These are phyloP conservation scores for Calendula officinalis DNA, from an alignment of 129 eudicot genomes.

Conservation along the genomic window DNA sequence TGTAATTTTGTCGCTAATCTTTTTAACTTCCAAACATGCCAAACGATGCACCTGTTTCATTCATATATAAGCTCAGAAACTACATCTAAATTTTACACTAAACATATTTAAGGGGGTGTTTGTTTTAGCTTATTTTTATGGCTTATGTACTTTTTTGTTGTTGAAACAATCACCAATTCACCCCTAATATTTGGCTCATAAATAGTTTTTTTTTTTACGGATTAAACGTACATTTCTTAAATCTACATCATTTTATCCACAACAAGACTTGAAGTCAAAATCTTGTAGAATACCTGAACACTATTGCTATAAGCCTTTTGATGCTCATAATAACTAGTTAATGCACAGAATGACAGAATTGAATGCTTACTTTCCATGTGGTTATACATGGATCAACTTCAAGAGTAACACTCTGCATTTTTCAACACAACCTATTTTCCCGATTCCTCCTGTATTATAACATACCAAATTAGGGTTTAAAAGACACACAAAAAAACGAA, in stretches of 20 bases:
- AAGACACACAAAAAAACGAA: slow-evolving; percentile 1
- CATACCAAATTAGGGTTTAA: not conserved
- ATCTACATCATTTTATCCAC: too few relatives aligned
- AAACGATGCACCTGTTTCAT: slow-evolving; percentile 29
- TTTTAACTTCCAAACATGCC: slow-evolving; percentile 32
- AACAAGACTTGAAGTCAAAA: too few relatives aligned
- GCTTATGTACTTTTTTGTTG: too few relatives aligned
- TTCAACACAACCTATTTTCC: not conserved
- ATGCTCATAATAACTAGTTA: not conserved
- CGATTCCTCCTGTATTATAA: not conserved
- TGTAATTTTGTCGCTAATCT: slow-evolving; percentile 20
- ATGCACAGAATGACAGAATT: not conserved
- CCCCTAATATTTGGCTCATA: too few relatives aligned
- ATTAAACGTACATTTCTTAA: too few relatives aligned
- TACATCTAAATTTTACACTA: not conserved
- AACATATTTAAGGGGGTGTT: not conserved
- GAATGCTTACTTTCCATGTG: slow-evolving; percentile 26
- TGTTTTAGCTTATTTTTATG: too few relatives aligned
- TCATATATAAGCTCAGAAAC: not conserved
- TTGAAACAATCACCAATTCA: too few relatives aligned
- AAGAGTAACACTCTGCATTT: slow-evolving; percentile 17
- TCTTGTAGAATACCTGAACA: too few relatives aligned
- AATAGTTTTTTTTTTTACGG: too few relatives aligned
- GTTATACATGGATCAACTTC: slow-evolving; percentile 13
- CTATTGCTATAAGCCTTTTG: not conserved